Conservation (phyloP, 1,284 basidiomycete genomes). For the Trichosporon coremiiforme region DNA sequence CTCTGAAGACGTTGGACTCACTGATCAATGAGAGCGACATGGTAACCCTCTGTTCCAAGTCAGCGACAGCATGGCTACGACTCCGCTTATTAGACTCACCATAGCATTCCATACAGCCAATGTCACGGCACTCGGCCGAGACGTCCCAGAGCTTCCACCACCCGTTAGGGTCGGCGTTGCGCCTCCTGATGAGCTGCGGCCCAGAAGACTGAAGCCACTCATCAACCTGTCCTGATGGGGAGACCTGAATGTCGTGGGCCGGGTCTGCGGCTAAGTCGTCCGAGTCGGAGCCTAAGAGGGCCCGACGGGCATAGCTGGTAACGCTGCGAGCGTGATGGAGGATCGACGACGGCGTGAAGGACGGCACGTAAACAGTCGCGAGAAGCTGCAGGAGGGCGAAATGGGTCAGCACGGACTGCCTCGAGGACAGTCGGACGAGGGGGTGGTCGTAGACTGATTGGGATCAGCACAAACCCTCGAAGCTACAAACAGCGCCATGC, state of each 20-base stretch:
- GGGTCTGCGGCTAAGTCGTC: background rate
- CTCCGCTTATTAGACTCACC: constrained; percentile 30
- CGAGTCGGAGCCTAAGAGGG: constrained; percentile 27
- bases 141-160: constrained; percentile 55
- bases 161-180: constrained; percentile 21
- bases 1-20: constrained; percentile 30
- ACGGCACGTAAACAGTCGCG: constrained; percentile 40
- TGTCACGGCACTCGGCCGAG: constrained; percentile 49
- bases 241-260: constrained; percentile 12
- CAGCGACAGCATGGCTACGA: background rate
- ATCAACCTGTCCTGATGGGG: constrained; percentile 27
- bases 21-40: constrained; percentile 54
- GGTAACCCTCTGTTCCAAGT: constrained; percentile 46
- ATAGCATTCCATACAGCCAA: constrained; percentile 55
- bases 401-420: constrained; percentile 43
- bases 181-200: constrained; percentile 18
- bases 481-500: background rate
- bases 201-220: constrained; percentile 33
- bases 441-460: constrained; percentile 50
- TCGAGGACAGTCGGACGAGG: constrained; percentile 37
- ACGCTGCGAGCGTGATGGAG: constrained; percentile 36
- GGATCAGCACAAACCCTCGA: constrained; percentile 25
- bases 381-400: constrained; percentile 45
- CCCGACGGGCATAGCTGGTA: constrained; percentile 29
- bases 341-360: constrained; percentile 36